A percentile compares a stretch with the other conserved stretches of the same genome.
Evolutionary conservation across 768 basidiomycete species (phyloP).

Genomic region (Piloderma croceum): DNA sequence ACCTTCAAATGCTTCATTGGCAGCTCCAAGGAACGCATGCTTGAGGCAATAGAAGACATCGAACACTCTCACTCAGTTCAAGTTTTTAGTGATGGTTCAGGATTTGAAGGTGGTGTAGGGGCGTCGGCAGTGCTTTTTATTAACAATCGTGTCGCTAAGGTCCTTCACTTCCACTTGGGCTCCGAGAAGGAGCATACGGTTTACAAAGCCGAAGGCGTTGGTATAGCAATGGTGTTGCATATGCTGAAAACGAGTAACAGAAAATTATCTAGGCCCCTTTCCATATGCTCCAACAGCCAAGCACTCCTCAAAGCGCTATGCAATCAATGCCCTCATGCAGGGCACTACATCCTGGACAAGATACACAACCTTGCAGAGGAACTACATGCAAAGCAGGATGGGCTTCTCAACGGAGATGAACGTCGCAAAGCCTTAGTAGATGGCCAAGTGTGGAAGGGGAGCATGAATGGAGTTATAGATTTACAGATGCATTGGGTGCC

Average conservation of each 20-base stretch:
- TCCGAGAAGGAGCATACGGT: slow-evolving; percentile 7
- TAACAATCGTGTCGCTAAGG: too few species aligned
- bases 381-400: slow-evolving; percentile 3
- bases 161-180: slow-evolving; percentile 6
- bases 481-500: slow-evolving; percentile 15
- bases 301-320: slow-evolving; percentile 9
- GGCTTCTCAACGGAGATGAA: too few species aligned
- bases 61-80: neutral
- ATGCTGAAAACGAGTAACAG: slow-evolving; percentile 10
- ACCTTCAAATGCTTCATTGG: too few species aligned
- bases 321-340: slow-evolving; percentile 1
- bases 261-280: too few species aligned
- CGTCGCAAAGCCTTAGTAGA: neutral
- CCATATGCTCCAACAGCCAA: too few species aligned
- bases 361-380: neutral
- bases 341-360: too few species aligned
- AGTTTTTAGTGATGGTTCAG: slow-evolving; percentile 15
- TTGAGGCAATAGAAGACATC: too few species aligned
- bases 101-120: too few species aligned
- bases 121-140: slow-evolving; percentile 1
- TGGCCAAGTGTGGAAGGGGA: slow-evolving; percentile 2
- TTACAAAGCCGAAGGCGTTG: slow-evolving; percentile 12
- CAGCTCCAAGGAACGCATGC: too few species aligned
- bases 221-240: slow-evolving; percentile 9
- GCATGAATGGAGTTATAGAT: too few species aligned